Evolutionary conservation across 257 asterid genomes (phyloP), one percentile per base, ranked within the genome.

Genomic region (Salvia hispanica): DNA sequence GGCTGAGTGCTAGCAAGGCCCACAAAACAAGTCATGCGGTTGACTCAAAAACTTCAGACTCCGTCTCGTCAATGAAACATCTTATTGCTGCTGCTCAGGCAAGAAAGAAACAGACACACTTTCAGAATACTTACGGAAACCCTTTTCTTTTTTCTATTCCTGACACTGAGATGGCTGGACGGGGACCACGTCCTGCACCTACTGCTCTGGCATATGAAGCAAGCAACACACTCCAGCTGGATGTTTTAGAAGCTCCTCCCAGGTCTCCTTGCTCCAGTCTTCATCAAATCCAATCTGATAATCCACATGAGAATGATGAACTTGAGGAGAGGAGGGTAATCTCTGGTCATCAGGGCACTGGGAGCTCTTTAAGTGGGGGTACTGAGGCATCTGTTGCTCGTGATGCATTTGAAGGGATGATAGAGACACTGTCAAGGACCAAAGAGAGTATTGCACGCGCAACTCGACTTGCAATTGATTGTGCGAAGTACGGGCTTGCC

Each of bases 301-400:
- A 71, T 77, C 88, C 79, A 60, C 89, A 58, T 57, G 91, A 84
- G 55, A 79, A 64, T 62, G 95, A 85, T 58, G 90, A 87, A 69
- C 54, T 58, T 37, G 88, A 78, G 71, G 97, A 90, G 76, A 78
- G 85, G 78, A 82, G 86, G 78, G 80, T 72, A 48, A 81, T 89
- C 70, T 87, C 91, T n/a, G 91, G 86, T 25, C 80, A 77, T 78
- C 78, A 69, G 74, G 76, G 80, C 42, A 74, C 84, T 73, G 95
- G 81, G 76, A 84, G 83, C 72, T 86, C 90, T 10, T 80, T 90
- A 72, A 90, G 95, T 72, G 95, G 93, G 63, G 87, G 81, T 68
- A 90, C 95, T 67, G 97, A 90, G 83, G 97, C 97, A 57, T 91
- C 94, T 80, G 94, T 90, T 82, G 88, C 95, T 74, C 95, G 95